Conservation (phyloP, 179 eudicot species). For the Corrigiola litoralis region DNA sequence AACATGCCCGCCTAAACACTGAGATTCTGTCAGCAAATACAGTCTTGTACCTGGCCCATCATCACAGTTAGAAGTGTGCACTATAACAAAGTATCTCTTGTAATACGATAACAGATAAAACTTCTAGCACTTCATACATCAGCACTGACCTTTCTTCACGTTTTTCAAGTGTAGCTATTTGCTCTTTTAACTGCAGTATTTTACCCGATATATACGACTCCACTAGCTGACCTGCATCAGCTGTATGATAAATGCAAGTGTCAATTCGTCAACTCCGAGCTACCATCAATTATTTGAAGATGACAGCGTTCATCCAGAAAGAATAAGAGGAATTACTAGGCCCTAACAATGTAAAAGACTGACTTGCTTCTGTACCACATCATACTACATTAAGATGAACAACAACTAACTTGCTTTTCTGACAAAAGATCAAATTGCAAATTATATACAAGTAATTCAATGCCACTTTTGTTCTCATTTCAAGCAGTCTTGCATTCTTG, state of each 20-base stretch:
- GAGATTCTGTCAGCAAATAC: conserved; percentile 97
- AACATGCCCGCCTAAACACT: conserved; percentile 96
- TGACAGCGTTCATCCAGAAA: not conserved
- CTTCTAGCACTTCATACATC: not conserved
- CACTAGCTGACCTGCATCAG: conserved; percentile 76
- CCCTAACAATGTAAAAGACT: too few relatives aligned
- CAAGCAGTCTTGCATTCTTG: too few relatives aligned
- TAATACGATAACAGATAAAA: not conserved
- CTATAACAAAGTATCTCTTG: not conserved
- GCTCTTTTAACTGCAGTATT: conserved; percentile 89
- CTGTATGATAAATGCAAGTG: conserved; percentile 31
- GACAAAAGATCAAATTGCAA: too few relatives aligned
- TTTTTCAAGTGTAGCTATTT: conserved; percentile 95
- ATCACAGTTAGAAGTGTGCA: conserved; percentile 15
- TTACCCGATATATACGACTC: conserved; percentile 88
- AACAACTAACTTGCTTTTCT: too few relatives aligned
- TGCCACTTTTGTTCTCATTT: too few relatives aligned
- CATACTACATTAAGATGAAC: too few relatives aligned
- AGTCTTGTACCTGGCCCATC: conserved; percentile 73
- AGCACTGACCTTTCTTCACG: conserved; percentile 85
- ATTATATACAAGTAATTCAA: too few relatives aligned
- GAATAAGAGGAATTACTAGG: too few relatives aligned
- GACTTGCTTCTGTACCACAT: too few relatives aligned
- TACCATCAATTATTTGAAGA: not conserved
- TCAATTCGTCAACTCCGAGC: not conserved